Base-by-base conservation (phyloP, 2,329 filamentous ascomycete genomes). In the Epichloe baconii region DNA sequence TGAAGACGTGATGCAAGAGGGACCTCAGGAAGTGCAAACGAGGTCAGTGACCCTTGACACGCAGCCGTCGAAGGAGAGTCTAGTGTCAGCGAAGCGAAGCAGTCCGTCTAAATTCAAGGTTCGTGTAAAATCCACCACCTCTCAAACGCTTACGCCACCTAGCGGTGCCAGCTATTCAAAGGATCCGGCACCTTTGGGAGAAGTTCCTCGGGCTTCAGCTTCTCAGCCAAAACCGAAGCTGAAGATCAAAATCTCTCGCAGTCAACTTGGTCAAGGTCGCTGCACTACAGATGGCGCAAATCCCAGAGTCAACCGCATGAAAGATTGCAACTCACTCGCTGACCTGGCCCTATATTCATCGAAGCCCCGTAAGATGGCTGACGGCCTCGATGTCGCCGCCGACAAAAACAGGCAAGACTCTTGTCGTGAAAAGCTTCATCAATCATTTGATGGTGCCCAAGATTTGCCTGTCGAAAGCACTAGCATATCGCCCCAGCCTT, bases 241-340 rank as follows among this genome's bases (percentile, higher is more conserved):
- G 15, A 68, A 62, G 51, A 57, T 68, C 46, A 67, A 63, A 47
- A 51, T 65, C 8, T 65, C 67, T 41, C 62, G 60, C 15, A 62
- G 56, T 46, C 62, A 60, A 19, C 52, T 67, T 21, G 56, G 54
- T 17, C 57, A 57, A 31, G 56, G 54, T 5, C 52, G 55, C 40
- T 11, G 21, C 5, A 21, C 49, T 5, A 52, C 55, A 19, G 49
- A 52, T 23, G 56, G 54, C 12, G 55, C 55, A 40, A 46, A 56
- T 5, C 31, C 57, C 37, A 57, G 49, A 19, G 60, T 51, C 14
- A 59, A 57, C 42, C 58, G 58, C n/a, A 52, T 65, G 44, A 65
- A 66, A 36, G 60, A 65, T 47, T 62, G 58, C 56, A 65, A 61
- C 45, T 64, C 66, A 36, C 54, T 67, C 17, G 57, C 64, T 10